Conservation (phyloP, 2,329 filamentous ascomycete species). For the Onygena corvina region DNA sequence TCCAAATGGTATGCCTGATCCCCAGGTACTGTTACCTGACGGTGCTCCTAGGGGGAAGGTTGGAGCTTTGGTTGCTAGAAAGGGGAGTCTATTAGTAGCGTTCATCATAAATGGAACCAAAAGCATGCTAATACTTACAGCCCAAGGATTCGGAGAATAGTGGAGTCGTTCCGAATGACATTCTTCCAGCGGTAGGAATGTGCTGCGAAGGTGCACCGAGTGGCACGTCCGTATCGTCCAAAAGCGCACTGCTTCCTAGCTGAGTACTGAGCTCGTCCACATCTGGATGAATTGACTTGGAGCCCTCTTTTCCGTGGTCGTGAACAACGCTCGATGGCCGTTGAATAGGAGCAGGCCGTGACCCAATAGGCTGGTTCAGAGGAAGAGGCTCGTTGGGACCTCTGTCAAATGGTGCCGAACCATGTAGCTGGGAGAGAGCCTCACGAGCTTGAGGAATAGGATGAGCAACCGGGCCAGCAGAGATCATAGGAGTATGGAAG, state of each 20-base stretch:
- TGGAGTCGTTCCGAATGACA: constrained; percentile 32
- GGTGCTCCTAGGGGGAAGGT: constrained; percentile 25
- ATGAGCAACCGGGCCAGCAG: constrained; percentile 25
- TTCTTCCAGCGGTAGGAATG: constrained; percentile 31
- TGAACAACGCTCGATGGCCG: constrained; percentile 61
- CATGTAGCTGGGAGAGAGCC: constrained; percentile 34
- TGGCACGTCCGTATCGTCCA: constrained; percentile 62
- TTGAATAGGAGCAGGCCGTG: constrained; percentile 75
- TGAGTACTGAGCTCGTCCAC: constrained; percentile 65
- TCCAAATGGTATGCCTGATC: constrained; percentile 29
- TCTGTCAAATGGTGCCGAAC: constrained; percentile 50
- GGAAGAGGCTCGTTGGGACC: constrained; percentile 47
- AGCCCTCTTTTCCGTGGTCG: constrained; percentile 33
- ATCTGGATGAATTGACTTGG: constrained; percentile 39
- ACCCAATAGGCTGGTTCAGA: constrained; percentile 56
- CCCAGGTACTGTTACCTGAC: constrained; percentile 26
- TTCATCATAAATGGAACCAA: constrained; percentile 8
- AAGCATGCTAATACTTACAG: constrained; percentile 22
- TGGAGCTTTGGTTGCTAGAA: constrained; percentile 24
- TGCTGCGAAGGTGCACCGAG: constrained; percentile 39
- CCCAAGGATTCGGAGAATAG: constrained; percentile 35
- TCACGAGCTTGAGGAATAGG: constrained; percentile 23
- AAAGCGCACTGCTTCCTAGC: constrained; percentile 77
- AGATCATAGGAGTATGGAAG: constrained; percentile 36
- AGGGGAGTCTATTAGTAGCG: constrained; percentile 17